phyloP scores from a whole-genome alignment of 2,329 filamentous ascomycete species.

The Colletotrichum theobromicola region DNA sequence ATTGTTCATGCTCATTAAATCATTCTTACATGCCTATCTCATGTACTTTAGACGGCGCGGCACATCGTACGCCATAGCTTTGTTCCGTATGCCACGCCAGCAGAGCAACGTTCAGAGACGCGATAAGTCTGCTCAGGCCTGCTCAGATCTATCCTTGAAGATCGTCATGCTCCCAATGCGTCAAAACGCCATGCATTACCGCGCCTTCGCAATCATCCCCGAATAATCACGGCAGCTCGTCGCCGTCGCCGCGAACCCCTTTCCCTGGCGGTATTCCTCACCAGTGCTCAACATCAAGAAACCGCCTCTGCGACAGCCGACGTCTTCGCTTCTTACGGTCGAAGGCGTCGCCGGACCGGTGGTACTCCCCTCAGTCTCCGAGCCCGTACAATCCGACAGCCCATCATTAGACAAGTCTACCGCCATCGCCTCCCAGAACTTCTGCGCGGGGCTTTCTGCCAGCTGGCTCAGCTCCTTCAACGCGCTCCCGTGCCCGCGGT shows the following conservation, averaged over 20 bases:
- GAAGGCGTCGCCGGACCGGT: neutral
- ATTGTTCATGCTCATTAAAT: neutral
- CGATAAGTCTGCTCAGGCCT: neutral
- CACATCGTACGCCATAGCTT: neutral
- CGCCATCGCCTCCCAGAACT: constrained; percentile 12
- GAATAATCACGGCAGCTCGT: neutral
- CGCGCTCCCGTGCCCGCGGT: neutral
- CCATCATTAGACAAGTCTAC: neutral
- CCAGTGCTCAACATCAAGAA: constrained; percentile 1
- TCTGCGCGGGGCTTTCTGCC: neutral
- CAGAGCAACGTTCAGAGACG: neutral
- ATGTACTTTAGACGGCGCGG: neutral
- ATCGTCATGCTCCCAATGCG: neutral
- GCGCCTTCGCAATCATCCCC: neutral
- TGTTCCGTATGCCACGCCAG: neutral
- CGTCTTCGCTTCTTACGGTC: neutral
- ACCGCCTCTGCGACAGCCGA: neutral
- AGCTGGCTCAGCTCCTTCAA: constrained; percentile 2
- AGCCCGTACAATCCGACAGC: neutral
- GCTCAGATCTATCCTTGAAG: neutral
- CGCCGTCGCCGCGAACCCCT: neutral
- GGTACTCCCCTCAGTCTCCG: constrained; percentile 3
- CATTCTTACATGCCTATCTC: neutral
- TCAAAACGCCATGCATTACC: neutral
- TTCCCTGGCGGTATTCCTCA: neutral